Percentiles rank a stretch among this genome's conserved stretches.
Evolutionary conservation across 441 rosid species (phyloP).

Genomic region (Erodium trifolium): DNA sequence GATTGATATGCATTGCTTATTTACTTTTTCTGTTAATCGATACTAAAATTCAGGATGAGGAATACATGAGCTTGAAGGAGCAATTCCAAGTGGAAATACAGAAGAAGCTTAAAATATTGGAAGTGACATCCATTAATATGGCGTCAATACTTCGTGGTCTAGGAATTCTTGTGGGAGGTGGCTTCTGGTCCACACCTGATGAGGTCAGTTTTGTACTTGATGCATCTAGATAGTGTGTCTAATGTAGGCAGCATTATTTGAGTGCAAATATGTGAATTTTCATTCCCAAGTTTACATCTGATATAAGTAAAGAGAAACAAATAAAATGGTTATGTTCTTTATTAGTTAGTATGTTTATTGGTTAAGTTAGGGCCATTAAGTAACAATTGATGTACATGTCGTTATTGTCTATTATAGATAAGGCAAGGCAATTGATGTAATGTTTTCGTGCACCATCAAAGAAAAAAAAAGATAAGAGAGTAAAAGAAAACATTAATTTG

Average conservation of each 20-base stretch:
- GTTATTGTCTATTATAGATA: too few relatives aligned
- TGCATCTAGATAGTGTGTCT: not conserved
- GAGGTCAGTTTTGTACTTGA: slow-evolving; percentile 37
- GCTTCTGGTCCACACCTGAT: slow-evolving; percentile 24
- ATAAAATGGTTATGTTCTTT: too few relatives aligned
- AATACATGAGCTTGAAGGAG: slow-evolving; percentile 67
- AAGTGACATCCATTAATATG: slow-evolving; percentile 47
- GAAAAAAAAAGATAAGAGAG: too few relatives aligned
- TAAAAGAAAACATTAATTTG: too few relatives aligned
- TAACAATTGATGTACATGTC: too few relatives aligned
- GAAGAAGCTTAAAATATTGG: slow-evolving; percentile 51
- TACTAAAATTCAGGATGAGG: slow-evolving; percentile 52
- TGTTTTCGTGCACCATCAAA: too few relatives aligned
- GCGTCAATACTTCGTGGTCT: slow-evolving; percentile 62
- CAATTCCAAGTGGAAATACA: slow-evolving; percentile 45
- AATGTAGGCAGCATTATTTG: not conserved
- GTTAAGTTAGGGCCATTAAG: too few relatives aligned
- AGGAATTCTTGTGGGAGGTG: slow-evolving; percentile 54
- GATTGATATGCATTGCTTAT: not conserved
- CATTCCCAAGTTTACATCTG: too few relatives aligned
- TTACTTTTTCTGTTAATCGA: slow-evolving; percentile 10
- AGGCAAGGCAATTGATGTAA: too few relatives aligned
- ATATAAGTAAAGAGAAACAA: too few relatives aligned
- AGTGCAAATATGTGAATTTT: not conserved
- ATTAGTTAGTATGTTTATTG: too few relatives aligned